Base-by-base conservation (phyloP, 2,329 filamentous ascomycete genomes). In the Hymenoscyphus fructigenus region DNA sequence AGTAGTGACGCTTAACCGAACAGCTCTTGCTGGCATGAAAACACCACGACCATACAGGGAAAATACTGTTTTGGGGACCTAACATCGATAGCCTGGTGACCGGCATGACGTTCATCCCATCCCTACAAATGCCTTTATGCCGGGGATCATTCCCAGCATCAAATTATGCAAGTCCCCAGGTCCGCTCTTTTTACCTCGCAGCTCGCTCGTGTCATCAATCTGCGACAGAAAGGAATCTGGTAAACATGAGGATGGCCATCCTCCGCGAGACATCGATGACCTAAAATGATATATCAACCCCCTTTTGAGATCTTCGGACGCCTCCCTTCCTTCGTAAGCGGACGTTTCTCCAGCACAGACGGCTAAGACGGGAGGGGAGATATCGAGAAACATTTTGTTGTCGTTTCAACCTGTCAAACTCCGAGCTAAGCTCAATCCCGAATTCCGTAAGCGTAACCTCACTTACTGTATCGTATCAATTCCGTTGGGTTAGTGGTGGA, bases 191-290 rank as follows among this genome's bases (percentile, higher is more conserved):
- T 60, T 28, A 60, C 44, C 29, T 38, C 14, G 28, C 59, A 50
- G n/a, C 29, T 59, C 14, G 34, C 26, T 14, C 20, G 6, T n/a
- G 23, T 60, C 23, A 15, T 60, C 23, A 50, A 47, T 60, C 38
- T 60, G 36, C 38, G 23, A 60, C 58, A 50, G 58, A 60, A 50
- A n/a, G 20, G 38, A 36, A 60, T 15, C 32, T 60, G 44, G n/a
- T 1, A 50, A 50, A 44, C n/a, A 17, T 44, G 41, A n/a, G 17
- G 17, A 44, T 44, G 17, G 14, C 17, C 17, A 44, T n/a, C 44
- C 20, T 23, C 10, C 38, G 34, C 38, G 26, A 28, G 59, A 60
- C 26, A 32, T 60, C 59, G 26, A 50, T 47, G 26, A 50, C 20
- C 44, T 12, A 23, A n/a, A 44, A 44, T 26, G 44, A 50, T 50